Evolutionary conservation across 148 eudicot genomes (phyloP), one percentile per base, ranked within the genome.

Genomic region (Linanthus parryae): DNA sequence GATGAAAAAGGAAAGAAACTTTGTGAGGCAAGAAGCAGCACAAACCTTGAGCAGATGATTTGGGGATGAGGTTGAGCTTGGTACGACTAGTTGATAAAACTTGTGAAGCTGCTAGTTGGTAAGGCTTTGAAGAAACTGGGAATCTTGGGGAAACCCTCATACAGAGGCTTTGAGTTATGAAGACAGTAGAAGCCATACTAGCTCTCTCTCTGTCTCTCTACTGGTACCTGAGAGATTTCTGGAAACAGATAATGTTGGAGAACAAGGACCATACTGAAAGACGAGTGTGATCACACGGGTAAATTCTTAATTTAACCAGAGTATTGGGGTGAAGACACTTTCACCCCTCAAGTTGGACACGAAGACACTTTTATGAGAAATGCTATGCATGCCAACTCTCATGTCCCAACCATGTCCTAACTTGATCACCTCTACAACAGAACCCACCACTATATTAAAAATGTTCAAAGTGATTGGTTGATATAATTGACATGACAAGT

Each of bases 41-140:
- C 42, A 57, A 27, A 75, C 80, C 80, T 58, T 67, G 66, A 33
- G 80, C 48, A 60, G 76, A 33, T 33, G 70, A 71, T 38, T 61
- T 56, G 46, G 61, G 54, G 24, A 71, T 49, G 61, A 45, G 48
- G 14, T 58, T 70, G 56, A 57, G 61, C 46, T 64, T 68, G 43
- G 64, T 52, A n/a, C n/a, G n/a, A n/a, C n/a, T n/a, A n/a, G n/a
- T n/a, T n/a, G n/a, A n/a, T n/a, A n/a, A n/a, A n/a, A n/a, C n/a
- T n/a, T n/a, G n/a, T n/a, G 42, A 5, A 34, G 40, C 58, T 38
- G 43, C 50, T 5, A 53, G 17, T 15, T 55, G 46, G 56, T n/a
- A 58, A 26, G 69, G 74, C 34, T 41, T 45, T 41, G 64, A 35
- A 34, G 33, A 18, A 39, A 47, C 3, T 33, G 59, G 8, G 9